Evolutionary conservation across 768 basidiomycete genomes (phyloP), one percentile per base, ranked within the genome.

Genomic region (Plicaturopsis crispa): DNA sequence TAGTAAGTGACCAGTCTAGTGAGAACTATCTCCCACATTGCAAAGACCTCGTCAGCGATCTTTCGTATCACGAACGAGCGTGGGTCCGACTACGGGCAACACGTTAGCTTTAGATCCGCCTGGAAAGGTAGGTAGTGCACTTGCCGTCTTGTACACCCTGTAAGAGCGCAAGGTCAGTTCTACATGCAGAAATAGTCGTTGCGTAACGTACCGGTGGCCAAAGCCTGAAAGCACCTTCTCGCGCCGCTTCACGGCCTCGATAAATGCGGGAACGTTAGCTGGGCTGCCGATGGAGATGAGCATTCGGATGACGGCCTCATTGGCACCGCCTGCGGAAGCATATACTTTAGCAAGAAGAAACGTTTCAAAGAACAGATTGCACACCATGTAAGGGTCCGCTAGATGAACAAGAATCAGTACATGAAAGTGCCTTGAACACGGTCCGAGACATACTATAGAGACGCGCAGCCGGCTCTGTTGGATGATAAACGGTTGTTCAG

Each of bases 221-320:
- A 94, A 93, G 20, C 90, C 90, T 33, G 84, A 88, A 19, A 94
- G 69, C 1, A 93, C 86, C 53, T 84, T 87, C 57, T 93, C 87
- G 36, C 89, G 77, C 46, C 70, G 74, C 60, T 94, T 94, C 39
- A 94, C 91, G 8, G 82, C 79, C 45, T 86, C 86, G 33, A 94
- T 64, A 57, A 88, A 94, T 2, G 72, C 76, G 2, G 87, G 86
- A 4, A 91, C 87, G 49, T 91, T 89, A 52, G 79, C 76, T 7
- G 88, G 86, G 42, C 83, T 84, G 50, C 88, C 90, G 45, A 94
- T 91, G 1, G 85, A 80, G 31, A 89, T 72, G 30, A 94, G 66
- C 92, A 94, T 94, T 11, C 92, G 80, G 52, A 94, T 90, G 44
- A 94, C 91, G 4, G 91, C 89, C 57, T 94, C 90, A 48, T 91